These are phyloP conservation scores for Podaxis mareebaensis DNA, from an alignment of 768 basidiomycete genomes.

Conservation along the genomic window DNA sequence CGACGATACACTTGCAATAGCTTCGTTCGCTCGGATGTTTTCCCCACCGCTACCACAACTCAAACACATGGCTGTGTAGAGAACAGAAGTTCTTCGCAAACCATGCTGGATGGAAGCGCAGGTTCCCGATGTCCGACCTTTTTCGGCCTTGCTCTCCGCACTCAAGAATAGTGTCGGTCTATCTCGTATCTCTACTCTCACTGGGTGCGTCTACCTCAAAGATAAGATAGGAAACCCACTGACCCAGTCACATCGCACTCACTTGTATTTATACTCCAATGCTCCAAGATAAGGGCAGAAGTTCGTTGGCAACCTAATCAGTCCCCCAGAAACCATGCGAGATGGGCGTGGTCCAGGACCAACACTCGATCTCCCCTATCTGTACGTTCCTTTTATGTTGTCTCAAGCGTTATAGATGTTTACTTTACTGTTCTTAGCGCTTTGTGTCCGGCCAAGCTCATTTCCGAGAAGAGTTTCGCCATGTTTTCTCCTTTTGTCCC, in stretches of 20 bases:
- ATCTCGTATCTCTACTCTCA: not conserved
- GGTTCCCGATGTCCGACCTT: not conserved
- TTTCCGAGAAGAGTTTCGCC: slow-evolving; percentile 1
- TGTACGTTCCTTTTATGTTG: not conserved
- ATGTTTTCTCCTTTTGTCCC: not conserved
- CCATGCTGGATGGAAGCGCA: not conserved
- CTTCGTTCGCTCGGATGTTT: not conserved
- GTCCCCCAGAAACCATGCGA: not conserved
- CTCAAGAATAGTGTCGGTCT: not conserved
- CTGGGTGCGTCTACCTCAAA: not conserved
- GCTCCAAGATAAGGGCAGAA: not conserved
- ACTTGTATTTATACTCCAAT: not conserved
- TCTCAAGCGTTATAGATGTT: too few relatives aligned
- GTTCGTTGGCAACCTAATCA: not conserved
- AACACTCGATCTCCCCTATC: not conserved
- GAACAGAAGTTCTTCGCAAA: not conserved
- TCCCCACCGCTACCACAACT: not conserved
- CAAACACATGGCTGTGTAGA: not conserved
- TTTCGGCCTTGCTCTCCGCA: not conserved
- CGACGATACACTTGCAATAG: not conserved
- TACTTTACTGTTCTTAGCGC: not conserved
- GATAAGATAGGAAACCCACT: not conserved
- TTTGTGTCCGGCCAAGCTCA: not conserved
- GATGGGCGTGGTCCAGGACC: not conserved
- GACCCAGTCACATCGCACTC: not conserved